Evolutionary conservation across 78 protist genomes (phyloP), one percentile per base, ranked within the genome.

Genomic region (Trichosphaerium sp.): DNA sequence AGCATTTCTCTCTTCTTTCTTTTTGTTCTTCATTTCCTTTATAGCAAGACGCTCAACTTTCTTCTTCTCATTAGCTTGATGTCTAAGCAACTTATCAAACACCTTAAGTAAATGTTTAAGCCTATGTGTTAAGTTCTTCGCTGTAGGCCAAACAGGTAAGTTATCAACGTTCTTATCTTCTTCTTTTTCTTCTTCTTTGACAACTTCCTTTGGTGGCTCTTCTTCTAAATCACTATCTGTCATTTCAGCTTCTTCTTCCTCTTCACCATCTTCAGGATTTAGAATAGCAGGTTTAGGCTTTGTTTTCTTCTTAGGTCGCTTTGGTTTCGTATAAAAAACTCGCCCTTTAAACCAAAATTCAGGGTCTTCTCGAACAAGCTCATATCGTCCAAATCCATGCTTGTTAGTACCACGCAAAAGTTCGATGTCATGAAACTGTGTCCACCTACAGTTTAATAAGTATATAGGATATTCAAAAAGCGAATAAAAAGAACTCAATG

Each of bases 371-470:
- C 83, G 76, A 21, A 78, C 70, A 10, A 12, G 6, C 25, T 78
- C 83, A 21, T 78, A 78, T 31, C 55, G 79, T 31, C 70, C 70
- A 29, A 71, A 48, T 39, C 83, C 83, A 42, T 58, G 34, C 25
- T 49, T 32, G 40, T 65, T 64, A 37, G 71, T 70, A 25, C 83
- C 83, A n/a, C 68, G 34, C 18, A 78, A 43, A 11, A 78, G 34
- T 48, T 78, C 83, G 51, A 57, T 44, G 40, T 78, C 83, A 60
- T 70, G 66, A 3, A 70, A 25, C n/a, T 52, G 35, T 47, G 40
- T 55, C 83, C 83, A 78, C 78, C 83, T 70, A 25, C 65, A 26
- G 49, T 35, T 42, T 41, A 77, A 77, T 14, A 77, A 0, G 57
- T 57, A 75, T 8, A 47, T 28, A 25, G 65, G 57, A 26, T 38